Base-by-base conservation (phyloP, 2,329 filamentous ascomycete genomes). In the Phialemonium atrogriseum region DNA sequence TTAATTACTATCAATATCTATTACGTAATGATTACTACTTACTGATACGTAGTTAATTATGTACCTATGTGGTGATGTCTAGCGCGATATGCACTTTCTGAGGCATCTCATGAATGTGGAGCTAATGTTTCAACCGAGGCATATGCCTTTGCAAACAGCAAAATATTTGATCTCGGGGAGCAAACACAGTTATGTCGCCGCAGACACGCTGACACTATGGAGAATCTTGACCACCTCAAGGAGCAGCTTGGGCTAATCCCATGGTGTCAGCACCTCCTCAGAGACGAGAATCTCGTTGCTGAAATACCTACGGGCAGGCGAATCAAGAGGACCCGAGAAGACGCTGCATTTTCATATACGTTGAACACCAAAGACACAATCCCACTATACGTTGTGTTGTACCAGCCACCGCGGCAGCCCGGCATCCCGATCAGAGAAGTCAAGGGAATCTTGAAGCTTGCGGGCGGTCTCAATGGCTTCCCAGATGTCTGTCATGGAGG, bases 401-500 rank as follows among this genome's bases (percentile, higher is more conserved):
- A 66, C 46, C 41, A 51, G 8, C 50, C 48, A 6, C 56, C 59
- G 4, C n/a, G 38, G 12, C 27, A 20, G 17, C 24, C 32, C 7
- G n/a, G 25, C 3, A 32, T 24, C 10, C 37, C 43, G 3, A 37
- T 60, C 3, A 34, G 43, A n/a, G 46, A 55, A 21, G 11, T 59
- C 27, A 50, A 52, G 17, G 45, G 43, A 2, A 45, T 64, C 20
- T 26, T 60, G 5, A 53, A 49, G 10, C 53, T 79, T 1, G 73
- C 69, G 2, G 44, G 56, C 9, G 66, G 63, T 12, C 41, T 79
- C 34, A 70, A 73, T 39, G 75, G 75, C 3, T 67, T 68, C 41
- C 53, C 66, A 2, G 50, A 58, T 4, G 57, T 72, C 6, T 54
- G 61, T 8, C 76, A 80, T 46, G 74, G 76, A 13, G 76, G 75